These are phyloP conservation scores for Helicostylum pulchrum DNA, from an alignment of 192 early-diverging fungal species.

Conservation along the genomic window DNA sequence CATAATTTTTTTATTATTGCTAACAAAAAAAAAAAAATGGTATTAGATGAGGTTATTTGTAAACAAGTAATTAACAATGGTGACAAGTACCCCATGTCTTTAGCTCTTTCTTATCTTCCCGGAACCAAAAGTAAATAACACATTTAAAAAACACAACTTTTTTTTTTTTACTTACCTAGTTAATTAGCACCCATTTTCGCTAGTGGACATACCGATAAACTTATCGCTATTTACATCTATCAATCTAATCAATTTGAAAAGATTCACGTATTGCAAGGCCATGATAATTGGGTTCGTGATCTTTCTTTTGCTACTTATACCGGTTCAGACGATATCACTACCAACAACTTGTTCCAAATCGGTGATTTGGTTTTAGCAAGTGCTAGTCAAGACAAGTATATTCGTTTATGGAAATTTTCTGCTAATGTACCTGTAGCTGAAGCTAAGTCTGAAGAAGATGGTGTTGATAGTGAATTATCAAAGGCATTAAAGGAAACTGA, in stretches of 20 bases:
- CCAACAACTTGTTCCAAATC: slow-evolving; percentile 52
- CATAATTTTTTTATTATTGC: neutral
- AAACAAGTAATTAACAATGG: slow-evolving; percentile 71
- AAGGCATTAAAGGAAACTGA: slow-evolving; percentile 38
- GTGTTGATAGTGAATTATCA: slow-evolving; percentile 39
- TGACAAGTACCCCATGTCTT: slow-evolving; percentile 60
- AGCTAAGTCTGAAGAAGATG: neutral
- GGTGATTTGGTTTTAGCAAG: slow-evolving; percentile 87
- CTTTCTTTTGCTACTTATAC: slow-evolving; percentile 70
- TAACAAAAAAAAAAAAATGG: too few relatives aligned
- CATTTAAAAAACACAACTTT: neutral
- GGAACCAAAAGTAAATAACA: slow-evolving; percentile 44
- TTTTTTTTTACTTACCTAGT: neutral
- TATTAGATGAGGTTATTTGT: slow-evolving; percentile 45
- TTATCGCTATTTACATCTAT: slow-evolving; percentile 64
- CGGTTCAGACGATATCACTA: slow-evolving; percentile 20
- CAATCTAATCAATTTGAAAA: slow-evolving; percentile 54
- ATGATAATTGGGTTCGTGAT: slow-evolving; percentile 91
- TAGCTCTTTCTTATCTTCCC: slow-evolving; percentile 70
- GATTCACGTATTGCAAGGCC: slow-evolving; percentile 71
- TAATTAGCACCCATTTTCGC: slow-evolving; percentile 61
- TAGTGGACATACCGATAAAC: slow-evolving; percentile 80
- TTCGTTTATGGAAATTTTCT: slow-evolving; percentile 85
- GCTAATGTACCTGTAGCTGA: slow-evolving; percentile 16
- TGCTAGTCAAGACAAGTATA: slow-evolving; percentile 89